Base-by-base conservation (phyloP, 306 rosid species). In the Vigna reflexopilosa region DNA sequence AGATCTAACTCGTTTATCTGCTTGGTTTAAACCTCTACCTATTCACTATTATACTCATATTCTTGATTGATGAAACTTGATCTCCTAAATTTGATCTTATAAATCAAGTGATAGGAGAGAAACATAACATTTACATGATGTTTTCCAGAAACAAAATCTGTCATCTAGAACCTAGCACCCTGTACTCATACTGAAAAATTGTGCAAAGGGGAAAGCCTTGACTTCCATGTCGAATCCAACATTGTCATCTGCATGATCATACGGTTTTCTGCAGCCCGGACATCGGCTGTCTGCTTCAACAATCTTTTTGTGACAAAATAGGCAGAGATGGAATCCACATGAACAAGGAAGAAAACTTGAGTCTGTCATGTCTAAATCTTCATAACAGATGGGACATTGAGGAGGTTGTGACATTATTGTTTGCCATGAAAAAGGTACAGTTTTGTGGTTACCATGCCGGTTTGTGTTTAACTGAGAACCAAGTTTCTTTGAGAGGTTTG, bases 251-350 rank as follows among this genome's bases (percentile, higher is more conserved):
- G 47, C 85, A 70, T 68, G 69, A 84, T 88, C 86, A 66, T 88
- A 88, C 32, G 50, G 80, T 81, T 86, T 88, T 81, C 90, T 83
- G 84, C 92, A 88, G 55, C 89, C 84, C 0, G 92, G 94, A 78
- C 94, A 86, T 11, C 87, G 68, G 58, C 81, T 86, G 48, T 86
- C 90, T 16, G 83, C 87, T 77, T 90, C 90, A 15, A 88, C 76
- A 78, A 90, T 90, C 82, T 64, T 84, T 64, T 86, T 88, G 82
- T 90, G 90, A 78, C 92, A 88, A 61, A 90, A 90, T 13, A 86
- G 87, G 75, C 94, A 88, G 19, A 86, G 84, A 63, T 66, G 84
- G 75, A 89, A 89, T n/a, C 88, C 91, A 59, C 93, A 86, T 0
- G 80, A 81, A 70, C 94, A 88, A 10, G 94, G 90, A 76, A 84